phyloP scores from a whole-genome alignment of 1,284 basidiomycete genomes.

The Apiotrichum gamsii region DNA sequence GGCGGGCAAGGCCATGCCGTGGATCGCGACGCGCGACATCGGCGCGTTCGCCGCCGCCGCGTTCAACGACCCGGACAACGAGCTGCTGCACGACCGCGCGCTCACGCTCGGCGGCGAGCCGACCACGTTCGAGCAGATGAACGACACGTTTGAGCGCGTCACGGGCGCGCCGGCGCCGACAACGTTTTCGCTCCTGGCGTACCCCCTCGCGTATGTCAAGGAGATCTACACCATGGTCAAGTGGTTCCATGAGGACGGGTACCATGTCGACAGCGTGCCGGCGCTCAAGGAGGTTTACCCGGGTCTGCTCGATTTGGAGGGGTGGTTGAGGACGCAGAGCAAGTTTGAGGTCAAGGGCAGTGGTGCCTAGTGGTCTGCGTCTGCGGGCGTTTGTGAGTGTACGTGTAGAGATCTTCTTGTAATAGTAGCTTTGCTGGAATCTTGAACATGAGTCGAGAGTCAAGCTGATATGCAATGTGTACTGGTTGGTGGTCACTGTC shows the following conservation, averaged over 20 bases:
- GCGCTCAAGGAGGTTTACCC: conserved; percentile 10
- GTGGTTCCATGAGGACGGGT: conserved; percentile 16
- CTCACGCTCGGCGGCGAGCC: conserved; percentile 25
- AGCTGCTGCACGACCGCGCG: conserved; percentile 12
- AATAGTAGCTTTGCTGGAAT: too few species aligned
- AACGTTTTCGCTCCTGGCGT: conserved; percentile 12
- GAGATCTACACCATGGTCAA: conserved; percentile 11
- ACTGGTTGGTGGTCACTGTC: too few species aligned
- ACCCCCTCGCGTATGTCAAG: background rate
- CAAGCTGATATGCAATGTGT: too few species aligned
- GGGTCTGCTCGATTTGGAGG: conserved; percentile 8
- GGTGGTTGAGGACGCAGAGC: conserved; percentile 9
- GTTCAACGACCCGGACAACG: conserved; percentile 6
- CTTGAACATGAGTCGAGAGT: too few species aligned
- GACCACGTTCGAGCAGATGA: conserved; percentile 18
- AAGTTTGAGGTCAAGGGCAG: background rate
- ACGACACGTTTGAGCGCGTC: conserved; percentile 8
- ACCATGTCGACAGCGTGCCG: background rate
- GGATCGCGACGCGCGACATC: conserved; percentile 23
- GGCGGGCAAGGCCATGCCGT: conserved; percentile 18
- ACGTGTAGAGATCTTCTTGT: too few species aligned
- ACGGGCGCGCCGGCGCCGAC: conserved; percentile 19
- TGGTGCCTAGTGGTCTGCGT: too few species aligned
- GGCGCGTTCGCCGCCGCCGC: conserved; percentile 21
- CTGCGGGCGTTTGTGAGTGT: too few species aligned